Evolutionary conservation across 352 stramenopile genomes (phyloP).

Genomic region (Globisporangium viniferum): DNA sequence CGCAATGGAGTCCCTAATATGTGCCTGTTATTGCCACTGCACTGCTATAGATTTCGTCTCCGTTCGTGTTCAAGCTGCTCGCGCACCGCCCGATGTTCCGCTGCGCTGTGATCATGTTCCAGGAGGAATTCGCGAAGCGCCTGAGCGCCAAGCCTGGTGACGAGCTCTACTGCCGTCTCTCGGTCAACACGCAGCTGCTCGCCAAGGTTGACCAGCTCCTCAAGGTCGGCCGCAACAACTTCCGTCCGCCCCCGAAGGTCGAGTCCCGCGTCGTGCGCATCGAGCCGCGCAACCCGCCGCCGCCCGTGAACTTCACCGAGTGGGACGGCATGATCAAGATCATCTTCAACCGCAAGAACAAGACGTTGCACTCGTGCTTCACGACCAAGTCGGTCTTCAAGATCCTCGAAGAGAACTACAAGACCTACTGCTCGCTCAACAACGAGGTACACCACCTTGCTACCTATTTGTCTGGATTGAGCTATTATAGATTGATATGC

Average conservation of each 20-base stretch:
- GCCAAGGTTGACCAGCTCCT: slow-evolving; percentile 98
- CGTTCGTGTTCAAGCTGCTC: slow-evolving; percentile 99
- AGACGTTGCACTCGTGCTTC: slow-evolving; percentile 96
- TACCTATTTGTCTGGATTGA: background rate
- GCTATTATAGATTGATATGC: background rate
- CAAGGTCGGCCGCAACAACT: slow-evolving; percentile 99
- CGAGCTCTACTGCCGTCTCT: slow-evolving; percentile 97
- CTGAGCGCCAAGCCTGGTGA: slow-evolving; percentile 97
- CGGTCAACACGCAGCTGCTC: slow-evolving; percentile 98
- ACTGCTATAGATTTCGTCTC: slow-evolving; percentile 91
- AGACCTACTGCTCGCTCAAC: slow-evolving; percentile 93
- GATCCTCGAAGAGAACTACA: slow-evolving; percentile 96
- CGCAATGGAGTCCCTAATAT: background rate
- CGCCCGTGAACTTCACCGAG: slow-evolving; percentile 99
- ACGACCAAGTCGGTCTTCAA: slow-evolving; percentile 96
- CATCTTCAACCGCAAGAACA: slow-evolving; percentile 99
- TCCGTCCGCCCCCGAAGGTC: slow-evolving; percentile 97
- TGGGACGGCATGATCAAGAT: slow-evolving; percentile 99
- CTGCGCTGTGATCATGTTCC: slow-evolving; percentile 99
- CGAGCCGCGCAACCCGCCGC: slow-evolving; percentile 96
- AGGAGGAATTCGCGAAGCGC: slow-evolving; percentile 98
- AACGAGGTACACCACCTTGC: slow-evolving; percentile 44
- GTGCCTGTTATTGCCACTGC: background rate
- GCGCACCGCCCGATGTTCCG: slow-evolving; percentile 97
- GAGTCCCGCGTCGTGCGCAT: slow-evolving; percentile 97